Conservation (phyloP, 331 rosid genomes). For the Quercus tomentella region DNA sequence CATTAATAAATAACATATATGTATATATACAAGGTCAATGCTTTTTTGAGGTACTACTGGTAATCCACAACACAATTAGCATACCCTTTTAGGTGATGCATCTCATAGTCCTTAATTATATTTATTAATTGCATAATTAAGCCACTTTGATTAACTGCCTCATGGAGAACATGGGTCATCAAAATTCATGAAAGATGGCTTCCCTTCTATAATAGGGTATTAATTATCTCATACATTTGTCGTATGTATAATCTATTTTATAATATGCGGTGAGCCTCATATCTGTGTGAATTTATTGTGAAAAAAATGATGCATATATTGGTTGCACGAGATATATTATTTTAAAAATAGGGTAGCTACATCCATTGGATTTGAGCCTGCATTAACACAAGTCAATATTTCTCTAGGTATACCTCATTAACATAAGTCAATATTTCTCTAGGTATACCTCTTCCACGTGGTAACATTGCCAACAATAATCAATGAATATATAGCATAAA, state of each 20-base stretch:
- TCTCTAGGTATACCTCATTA: too few species aligned
- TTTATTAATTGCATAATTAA: slow-evolving; percentile 15
- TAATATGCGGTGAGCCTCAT: too few species aligned
- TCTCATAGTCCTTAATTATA: slow-evolving; percentile 13
- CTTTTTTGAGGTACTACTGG: slow-evolving; percentile 33
- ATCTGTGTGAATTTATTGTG: too few species aligned
- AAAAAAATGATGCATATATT: too few species aligned
- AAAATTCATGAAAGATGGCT: background rate
- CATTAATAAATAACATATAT: slow-evolving; percentile 19
- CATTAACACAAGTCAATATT: too few species aligned
- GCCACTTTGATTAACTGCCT: slow-evolving; percentile 17
- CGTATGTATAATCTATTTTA: too few species aligned
- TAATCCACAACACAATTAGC: slow-evolving; percentile 42
- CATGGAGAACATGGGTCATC: background rate
- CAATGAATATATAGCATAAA: too few species aligned
- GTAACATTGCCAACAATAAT: too few species aligned
- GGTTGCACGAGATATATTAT: accelerated
- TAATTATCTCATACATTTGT: background rate
- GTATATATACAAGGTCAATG: slow-evolving; percentile 43
- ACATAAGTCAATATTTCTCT: too few species aligned
- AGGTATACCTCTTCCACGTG: too few species aligned
- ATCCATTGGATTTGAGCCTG: background rate
- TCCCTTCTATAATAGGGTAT: background rate
- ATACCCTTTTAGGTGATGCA: slow-evolving; percentile 42
- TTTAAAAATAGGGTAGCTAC: background rate